Conservation (phyloP, 306 rosid species). For the Cucurbita ficifolia region DNA sequence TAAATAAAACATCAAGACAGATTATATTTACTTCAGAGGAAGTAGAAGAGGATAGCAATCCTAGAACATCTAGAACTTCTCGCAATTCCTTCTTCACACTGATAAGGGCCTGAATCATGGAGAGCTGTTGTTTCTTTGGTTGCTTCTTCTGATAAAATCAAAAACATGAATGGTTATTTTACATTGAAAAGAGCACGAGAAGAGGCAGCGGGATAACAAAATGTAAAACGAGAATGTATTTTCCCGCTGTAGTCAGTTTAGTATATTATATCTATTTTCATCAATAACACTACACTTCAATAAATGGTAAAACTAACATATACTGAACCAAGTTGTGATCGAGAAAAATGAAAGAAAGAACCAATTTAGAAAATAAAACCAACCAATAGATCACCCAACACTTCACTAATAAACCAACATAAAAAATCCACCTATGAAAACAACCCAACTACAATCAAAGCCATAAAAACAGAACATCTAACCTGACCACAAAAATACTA, state of each 20-base stretch:
- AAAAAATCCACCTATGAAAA: neutral
- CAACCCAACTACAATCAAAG: neutral
- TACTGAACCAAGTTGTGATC: neutral
- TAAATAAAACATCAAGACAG: neutral
- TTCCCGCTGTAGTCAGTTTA: neutral
- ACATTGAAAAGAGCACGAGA: neutral
- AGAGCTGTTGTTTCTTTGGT: conserved; percentile 39
- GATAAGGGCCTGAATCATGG: conserved; percentile 40
- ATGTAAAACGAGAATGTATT: neutral
- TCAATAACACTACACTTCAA: neutral
- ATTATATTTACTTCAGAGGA: conserved; percentile 47
- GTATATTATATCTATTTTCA: neutral
- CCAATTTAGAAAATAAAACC: neutral
- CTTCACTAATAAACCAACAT: neutral
- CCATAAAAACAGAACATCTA: neutral
- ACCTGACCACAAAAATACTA: neutral
- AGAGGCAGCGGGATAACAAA: neutral
- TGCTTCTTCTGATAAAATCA: conserved; percentile 47
- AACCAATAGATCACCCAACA: neutral
- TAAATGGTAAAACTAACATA: neutral
- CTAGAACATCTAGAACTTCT: conserved; percentile 39
- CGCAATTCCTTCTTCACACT: conserved; percentile 47
- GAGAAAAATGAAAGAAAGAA: no score
- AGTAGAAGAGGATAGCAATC: conserved; percentile 38
- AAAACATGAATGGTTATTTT: conserved; percentile 1